Base-by-base conservation (phyloP, 2,329 filamentous ascomycete species). In the Corynespora cassiicola region DNA sequence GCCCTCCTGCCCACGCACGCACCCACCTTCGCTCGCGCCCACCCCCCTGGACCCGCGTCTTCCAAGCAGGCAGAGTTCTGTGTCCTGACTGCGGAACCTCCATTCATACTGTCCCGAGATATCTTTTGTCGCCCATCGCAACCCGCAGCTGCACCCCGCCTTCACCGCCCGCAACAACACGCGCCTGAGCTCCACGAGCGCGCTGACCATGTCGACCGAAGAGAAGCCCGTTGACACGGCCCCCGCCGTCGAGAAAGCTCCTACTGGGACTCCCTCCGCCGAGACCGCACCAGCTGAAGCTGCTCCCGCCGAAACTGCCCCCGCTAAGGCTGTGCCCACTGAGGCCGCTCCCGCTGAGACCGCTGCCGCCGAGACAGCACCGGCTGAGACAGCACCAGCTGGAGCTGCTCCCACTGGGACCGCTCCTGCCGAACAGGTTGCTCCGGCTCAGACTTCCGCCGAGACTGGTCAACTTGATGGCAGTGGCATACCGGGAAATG, bases 401-500 rank as follows among this genome's bases (percentile, higher is more conserved):
- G 25, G 8, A 20, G 12, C 15, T n/a, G n/a, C n/a, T n/a, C n/a
- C n/a, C n/a, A n/a, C n/a, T 9, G 26, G 22, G 2, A 15, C 25
- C 17, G 21, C 32, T 15, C 11, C 36, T 10, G 16, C 36, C 5
- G 29, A 33, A 18, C 5, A n/a, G 9, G 4, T 22, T 20, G 28
- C 27, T n/a, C 15, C 34, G n/a, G 35, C n/a, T 18, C 22, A 32
- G 12, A 29, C 20, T 22, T 24, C 31, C 16, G 30, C 37, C 17
- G 47, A 33, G 7, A 41, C 39, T 7, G 54, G 61, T 2, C 72
- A 76, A 50, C 52, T 64, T 15, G 78, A 81, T 58, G 78, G 78
- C 40, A 69, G 72, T 10, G 66, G 66, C 9, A 57, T 60, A n/a
- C 62, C 58, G 25, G 64, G 59, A 33, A 64, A 70, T 44, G 64